phyloP scores from a whole-genome alignment of 495 filamentous ascomycete genomes.

The Lasiosphaeriaceae sp. region DNA sequence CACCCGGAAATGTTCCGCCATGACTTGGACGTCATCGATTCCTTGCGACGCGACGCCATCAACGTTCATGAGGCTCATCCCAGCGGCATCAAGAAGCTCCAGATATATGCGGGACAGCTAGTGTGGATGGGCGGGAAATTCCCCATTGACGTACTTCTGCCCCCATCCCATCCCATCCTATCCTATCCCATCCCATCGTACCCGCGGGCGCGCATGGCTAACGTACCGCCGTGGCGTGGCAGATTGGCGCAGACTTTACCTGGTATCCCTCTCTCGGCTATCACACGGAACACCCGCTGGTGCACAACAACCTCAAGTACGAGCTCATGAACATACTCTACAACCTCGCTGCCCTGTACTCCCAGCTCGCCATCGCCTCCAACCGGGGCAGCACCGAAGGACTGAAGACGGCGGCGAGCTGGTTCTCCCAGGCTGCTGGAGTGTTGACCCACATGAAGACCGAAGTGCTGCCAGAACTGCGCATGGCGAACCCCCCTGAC shows the following conservation, averaged over 20 bases:
- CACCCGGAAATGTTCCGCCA: slow-evolving; percentile 95
- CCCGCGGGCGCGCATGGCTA: slow-evolving; percentile 20
- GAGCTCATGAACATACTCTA: slow-evolving; percentile 91
- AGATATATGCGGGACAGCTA: slow-evolving; percentile 85
- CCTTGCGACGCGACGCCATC: slow-evolving; percentile 73
- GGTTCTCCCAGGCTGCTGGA: slow-evolving; percentile 85
- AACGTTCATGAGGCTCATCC: slow-evolving; percentile 84
- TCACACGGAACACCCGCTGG: slow-evolving; percentile 73
- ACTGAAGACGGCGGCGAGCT: slow-evolving; percentile 83
- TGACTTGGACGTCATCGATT: slow-evolving; percentile 84
- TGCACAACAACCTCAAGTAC: slow-evolving; percentile 90
- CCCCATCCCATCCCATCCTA: neutral
- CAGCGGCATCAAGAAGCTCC: slow-evolving; percentile 84
- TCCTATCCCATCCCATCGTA: neutral
- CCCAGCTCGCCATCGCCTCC: slow-evolving; percentile 77
- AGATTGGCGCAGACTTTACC: slow-evolving; percentile 93
- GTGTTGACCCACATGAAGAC: slow-evolving; percentile 76
- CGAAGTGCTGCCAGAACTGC: slow-evolving; percentile 78
- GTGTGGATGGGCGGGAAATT: slow-evolving; percentile 96
- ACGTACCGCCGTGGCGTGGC: slow-evolving; percentile 14
- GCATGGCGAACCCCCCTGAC: slow-evolving; percentile 74
- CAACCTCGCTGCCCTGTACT: slow-evolving; percentile 90
- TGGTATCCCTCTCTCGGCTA: slow-evolving; percentile 95
- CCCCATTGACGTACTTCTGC: slow-evolving; percentile 76
- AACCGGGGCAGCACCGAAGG: slow-evolving; percentile 79